Conservation (phyloP, 2,329 filamentous ascomycete genomes). For the Sclerotinia subarctica region DNA sequence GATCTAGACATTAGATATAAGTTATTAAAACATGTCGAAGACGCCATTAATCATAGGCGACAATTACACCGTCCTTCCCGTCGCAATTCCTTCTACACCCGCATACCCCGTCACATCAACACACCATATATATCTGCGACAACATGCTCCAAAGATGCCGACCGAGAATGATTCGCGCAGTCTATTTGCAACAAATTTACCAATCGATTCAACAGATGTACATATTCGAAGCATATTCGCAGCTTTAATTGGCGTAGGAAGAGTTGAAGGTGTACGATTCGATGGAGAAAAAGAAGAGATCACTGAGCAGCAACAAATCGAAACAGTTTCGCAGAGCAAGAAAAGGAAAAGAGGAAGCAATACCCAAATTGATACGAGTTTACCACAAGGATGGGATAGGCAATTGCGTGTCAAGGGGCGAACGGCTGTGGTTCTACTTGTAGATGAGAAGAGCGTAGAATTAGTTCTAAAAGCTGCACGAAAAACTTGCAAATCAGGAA, state of each 20-base stretch:
- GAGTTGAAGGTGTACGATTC: conserved; percentile 76
- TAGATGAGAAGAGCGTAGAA: conserved; percentile 76
- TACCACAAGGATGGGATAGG: conserved; percentile 73
- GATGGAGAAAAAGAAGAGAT: conserved; percentile 54
- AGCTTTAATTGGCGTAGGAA: conserved; percentile 69
- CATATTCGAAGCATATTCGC: conserved; percentile 76
- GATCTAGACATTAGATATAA: no score
- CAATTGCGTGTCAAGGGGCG: conserved; percentile 69
- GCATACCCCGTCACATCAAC: conserved; percentile 60
- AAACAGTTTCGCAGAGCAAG: conserved; percentile 41
- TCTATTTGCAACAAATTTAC: conserved; percentile 88
- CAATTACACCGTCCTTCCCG: conserved; percentile 36
- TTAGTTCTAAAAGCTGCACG: conserved; percentile 71
- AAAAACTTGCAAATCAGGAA: conserved; percentile 56
- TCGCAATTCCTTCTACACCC: conserved; percentile 43
- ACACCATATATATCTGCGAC: conserved; percentile 85
- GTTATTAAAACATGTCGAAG: conserved; percentile 25
- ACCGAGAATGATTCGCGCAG: conserved; percentile 72
- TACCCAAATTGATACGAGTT: conserved; percentile 58
- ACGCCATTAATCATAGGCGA: conserved; percentile 25
- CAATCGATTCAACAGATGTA: conserved; percentile 73
- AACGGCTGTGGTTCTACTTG: conserved; percentile 77
- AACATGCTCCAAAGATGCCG: conserved; percentile 75
- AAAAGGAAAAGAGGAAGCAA: conserved; percentile 50
- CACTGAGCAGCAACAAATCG: conserved; percentile 26